Evolutionary conservation across 1,284 basidiomycete genomes (phyloP), one percentile per base, ranked within the genome.

Genomic region (Stygiomarasmius scandens): DNA sequence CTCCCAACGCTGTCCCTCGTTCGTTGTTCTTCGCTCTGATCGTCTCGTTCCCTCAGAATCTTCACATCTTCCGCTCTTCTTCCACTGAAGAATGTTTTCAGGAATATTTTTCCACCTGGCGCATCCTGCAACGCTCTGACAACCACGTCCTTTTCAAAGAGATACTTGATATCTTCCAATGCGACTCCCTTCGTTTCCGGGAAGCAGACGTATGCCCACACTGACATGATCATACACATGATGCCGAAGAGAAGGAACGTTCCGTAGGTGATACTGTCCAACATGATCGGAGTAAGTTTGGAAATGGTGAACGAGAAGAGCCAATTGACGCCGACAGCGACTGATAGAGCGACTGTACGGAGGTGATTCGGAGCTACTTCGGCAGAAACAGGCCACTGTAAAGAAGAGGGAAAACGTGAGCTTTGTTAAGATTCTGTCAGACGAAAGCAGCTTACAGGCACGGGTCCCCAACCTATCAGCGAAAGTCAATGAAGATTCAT

Each of bases 211-310:
- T 80, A 81, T 23, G 77, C 67, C 80, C 78, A 81, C 10, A 62
- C 34, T 16, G 74, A 66, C 78, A 80, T 79, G 59, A 77, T 58
- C 46, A 80, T 12, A 63, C 80, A 81, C 61, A 74, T 76, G 52
- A 71, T 53, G 1, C 81, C 82, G 51, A 83, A 83, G 41, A 82
- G 38, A 9, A 84, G 69, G 66, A 81, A 84, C 16, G 80, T 83
- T 44, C 80, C 82, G 56, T 82, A 82, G 9, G 59, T 74, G 61
- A 82, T 76, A 29, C 70, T 68, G 60, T 75, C 69, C 41, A 83
- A 73, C 80, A 83, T 74, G 61, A 79, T 79, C 0, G 81, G 80
- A 23, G 80, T 82, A 44, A 81, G 62, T 59, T 81, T 79, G 4
- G 78, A 76, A 36, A 82, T 76, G 8, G 71, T 77, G 61, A 82